Evolutionary conservation across 805 yeast genomes (phyloP).

Genomic region (Pichia kluyveri): DNA sequence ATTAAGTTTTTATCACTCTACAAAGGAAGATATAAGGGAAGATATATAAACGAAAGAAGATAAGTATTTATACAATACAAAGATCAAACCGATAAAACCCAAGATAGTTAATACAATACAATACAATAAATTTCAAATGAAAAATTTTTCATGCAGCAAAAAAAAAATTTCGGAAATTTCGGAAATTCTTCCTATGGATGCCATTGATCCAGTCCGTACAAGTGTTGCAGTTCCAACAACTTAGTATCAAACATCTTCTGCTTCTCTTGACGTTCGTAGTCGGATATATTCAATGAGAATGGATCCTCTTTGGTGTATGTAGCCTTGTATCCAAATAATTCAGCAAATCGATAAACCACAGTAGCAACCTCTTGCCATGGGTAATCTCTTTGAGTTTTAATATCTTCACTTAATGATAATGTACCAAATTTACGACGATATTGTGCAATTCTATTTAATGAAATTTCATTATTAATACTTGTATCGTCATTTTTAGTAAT

Average conservation of each 20-base stretch:
- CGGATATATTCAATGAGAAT: background rate
- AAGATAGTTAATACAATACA: too few species aligned
- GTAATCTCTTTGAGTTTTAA: constrained; percentile 1
- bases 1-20: too few species aligned
- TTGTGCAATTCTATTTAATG: constrained; percentile 5
- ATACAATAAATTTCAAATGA: too few species aligned
- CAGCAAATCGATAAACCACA: constrained; percentile 14
- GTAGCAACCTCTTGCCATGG: constrained; percentile 16
- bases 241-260: background rate
- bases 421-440: constrained; percentile 16
- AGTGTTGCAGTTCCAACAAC: constrained; percentile 1
- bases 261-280: background rate
- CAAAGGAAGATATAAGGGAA: too few species aligned
- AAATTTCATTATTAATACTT: background rate
- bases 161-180: too few species aligned
- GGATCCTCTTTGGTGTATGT: constrained; percentile 12
- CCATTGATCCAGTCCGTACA: constrained; percentile 8
- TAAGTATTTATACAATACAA: too few species aligned
- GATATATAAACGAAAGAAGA: too few species aligned
- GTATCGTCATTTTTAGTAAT: background rate
- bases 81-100: too few species aligned
- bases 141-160: too few species aligned
- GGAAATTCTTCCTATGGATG: background rate
- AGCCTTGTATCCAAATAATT: constrained; percentile 16
- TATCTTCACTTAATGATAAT: constrained; percentile 9